These are phyloP conservation scores for Aspergillus kassunensis DNA, from an alignment of 495 filamentous ascomycete genomes.

Conservation along the genomic window DNA sequence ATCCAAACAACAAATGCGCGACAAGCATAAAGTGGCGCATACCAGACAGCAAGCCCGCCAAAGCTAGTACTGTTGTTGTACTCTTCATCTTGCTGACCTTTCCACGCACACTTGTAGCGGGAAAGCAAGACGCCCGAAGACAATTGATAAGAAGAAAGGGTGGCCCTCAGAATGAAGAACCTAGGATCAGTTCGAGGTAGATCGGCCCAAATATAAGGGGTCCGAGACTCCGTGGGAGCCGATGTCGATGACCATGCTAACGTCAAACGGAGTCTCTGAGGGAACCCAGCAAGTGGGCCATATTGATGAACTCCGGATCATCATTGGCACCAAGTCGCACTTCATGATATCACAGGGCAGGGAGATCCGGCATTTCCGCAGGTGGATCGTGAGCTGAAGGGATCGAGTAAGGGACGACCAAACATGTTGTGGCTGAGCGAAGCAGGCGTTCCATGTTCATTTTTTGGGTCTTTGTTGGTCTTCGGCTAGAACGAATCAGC, in stretches of 20 bases:
- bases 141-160: background rate
- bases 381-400: background rate
- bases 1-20: background rate
- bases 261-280: conserved; percentile 21
- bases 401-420: too few relatives aligned
- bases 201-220: conserved; percentile 16
- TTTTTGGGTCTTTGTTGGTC: background rate
- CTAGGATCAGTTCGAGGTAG: background rate
- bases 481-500: background rate
- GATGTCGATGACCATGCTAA: background rate
- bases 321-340: background rate
- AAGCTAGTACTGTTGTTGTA: conserved; percentile 20
- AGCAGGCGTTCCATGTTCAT: background rate
- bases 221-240: conserved; percentile 11
- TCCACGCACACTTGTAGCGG: background rate
- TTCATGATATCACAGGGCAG: conserved; percentile 14
- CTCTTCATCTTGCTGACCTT: conserved; percentile 22
- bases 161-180: background rate
- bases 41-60: conserved; percentile 32
- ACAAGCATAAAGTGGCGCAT: background rate
- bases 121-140: background rate
- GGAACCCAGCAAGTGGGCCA: conserved; percentile 6
- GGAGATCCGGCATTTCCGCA: conserved; percentile 15
- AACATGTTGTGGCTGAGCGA: background rate
- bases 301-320: conserved; percentile 7